Evolutionary conservation across 1,139 yeast species (phyloP), one percentile per base, ranked within the genome.

Genomic region (Nadsonia starkeyi-henricii): DNA sequence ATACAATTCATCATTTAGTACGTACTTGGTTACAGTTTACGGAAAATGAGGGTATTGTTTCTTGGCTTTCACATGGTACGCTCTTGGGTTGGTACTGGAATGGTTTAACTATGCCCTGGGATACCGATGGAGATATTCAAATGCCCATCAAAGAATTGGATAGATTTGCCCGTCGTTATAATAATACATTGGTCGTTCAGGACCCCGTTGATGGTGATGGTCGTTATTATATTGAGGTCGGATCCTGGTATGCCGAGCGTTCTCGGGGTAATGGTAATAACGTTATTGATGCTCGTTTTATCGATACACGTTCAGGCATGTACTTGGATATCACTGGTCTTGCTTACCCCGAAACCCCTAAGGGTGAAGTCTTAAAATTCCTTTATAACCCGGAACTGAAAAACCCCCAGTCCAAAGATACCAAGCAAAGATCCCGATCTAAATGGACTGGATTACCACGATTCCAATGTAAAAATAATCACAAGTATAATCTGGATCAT

Each of bases 241-340:
- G 61, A n/a, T 70, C 70, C 1, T 57, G 61, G 55, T 66, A 63
- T 46, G 60, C 64, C 13, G 56, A 64, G 49, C 57, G 72, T 13
- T 51, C 45, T 4, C 56, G 62, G 26, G 76, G 74, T 13, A 75
- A 74, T 55, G 78, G 77, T 20, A 54, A 58, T 20, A 85, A 85
- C 61, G 78, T 81, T 53, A 85, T 85, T 52, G 95, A 85, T 67
- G 95, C 91, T 1, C 71, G 95, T 50, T 82, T 84, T 57, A 76
- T 85, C 50, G 94, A 85, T 62, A 69, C 79, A 7, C 83, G 81
- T 53, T 75, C 84, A 15, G 95, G 95, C 0, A 62, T 80, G 49
- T 85, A 81, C 60, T 74, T 85, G 49, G 95, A 85, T 63, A 62
- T 67, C 45, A 64, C 71, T 2, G 70, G 64, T 1, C 55, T 68